phyloP scores from a whole-genome alignment of 1,139 yeast genomes.

The Yamadazyma oceani region DNA sequence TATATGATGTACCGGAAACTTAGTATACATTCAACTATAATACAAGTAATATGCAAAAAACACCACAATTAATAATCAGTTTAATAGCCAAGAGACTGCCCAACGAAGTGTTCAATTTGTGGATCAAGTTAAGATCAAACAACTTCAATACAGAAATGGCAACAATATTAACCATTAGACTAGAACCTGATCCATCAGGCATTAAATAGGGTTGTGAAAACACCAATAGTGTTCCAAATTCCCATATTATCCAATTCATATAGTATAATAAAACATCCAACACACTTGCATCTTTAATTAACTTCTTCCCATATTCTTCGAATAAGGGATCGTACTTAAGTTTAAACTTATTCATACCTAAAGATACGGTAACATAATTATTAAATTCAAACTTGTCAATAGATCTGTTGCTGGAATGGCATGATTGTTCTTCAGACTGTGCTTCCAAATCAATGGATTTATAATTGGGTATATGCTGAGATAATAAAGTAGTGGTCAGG shows the following conservation, averaged over 20 bases:
- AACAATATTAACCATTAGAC: not conserved
- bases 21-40: conserved; percentile 4
- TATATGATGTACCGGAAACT: not conserved
- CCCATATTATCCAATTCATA: conserved; percentile 12
- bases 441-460: conserved; percentile 10
- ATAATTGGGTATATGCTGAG: conserved; percentile 2
- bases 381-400: conserved; percentile 12
- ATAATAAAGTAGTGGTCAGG: not conserved
- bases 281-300: conserved; percentile 10
- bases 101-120: conserved; percentile 8
- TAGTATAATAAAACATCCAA: conserved; percentile 10
- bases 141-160: conserved; percentile 14
- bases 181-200: conserved; percentile 4
- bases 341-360: conserved; percentile 14
- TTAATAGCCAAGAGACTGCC: conserved; percentile 9
- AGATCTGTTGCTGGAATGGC: not conserved
- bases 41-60: conserved; percentile 13
- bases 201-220: conserved; percentile 11
- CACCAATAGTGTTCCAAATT: conserved; percentile 11
- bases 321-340: conserved; percentile 19
- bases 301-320: conserved; percentile 12
- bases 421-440: not conserved
- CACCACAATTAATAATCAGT: conserved; percentile 7
- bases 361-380: conserved; percentile 13
- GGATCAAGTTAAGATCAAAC: conserved; percentile 16